These are phyloP conservation scores for Coffea eugenioides DNA, from an alignment of 257 asterid genomes.

Conservation along the genomic window DNA sequence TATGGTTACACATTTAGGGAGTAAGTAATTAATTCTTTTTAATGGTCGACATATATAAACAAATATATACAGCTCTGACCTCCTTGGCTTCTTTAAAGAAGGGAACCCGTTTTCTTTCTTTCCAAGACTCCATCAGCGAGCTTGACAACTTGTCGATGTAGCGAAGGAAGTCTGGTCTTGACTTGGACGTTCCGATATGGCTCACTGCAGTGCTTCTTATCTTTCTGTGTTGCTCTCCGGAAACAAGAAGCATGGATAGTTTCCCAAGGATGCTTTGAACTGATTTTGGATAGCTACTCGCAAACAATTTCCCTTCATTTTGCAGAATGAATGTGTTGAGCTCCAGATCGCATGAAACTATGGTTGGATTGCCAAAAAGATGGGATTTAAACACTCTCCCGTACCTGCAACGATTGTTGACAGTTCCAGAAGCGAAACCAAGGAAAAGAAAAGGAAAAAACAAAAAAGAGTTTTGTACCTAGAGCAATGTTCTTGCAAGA, in stretches of 20 bases:
- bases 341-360: constrained; percentile 71
- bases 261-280: constrained; percentile 58
- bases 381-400: constrained; percentile 66
- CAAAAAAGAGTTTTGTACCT: constrained; percentile 20
- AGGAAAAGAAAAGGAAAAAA: not conserved
- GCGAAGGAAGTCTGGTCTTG: constrained; percentile 34
- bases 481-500: constrained; percentile 52
- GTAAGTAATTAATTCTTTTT: too few species aligned
- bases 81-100: constrained; percentile 60
- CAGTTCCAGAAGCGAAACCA: too few species aligned
- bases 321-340: constrained; percentile 56
- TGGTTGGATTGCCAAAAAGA: constrained; percentile 62
- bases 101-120: constrained; percentile 19
- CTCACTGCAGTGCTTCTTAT: constrained; percentile 40
- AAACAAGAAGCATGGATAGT: constrained; percentile 52
- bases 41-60: too few species aligned
- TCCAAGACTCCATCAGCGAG: constrained; percentile 41
- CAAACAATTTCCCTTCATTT: constrained; percentile 59
- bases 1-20: too few species aligned
- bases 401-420: constrained; percentile 34
- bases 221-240: constrained; percentile 58
- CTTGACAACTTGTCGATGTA: constrained; percentile 32
- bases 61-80: constrained; percentile 24
- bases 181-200: constrained; percentile 49
- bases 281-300: constrained; percentile 60